Evolutionary conservation across 2,329 filamentous ascomycete genomes (phyloP), one percentile per base, ranked within the genome.

Genomic region (Aspergillus ochraceus): DNA sequence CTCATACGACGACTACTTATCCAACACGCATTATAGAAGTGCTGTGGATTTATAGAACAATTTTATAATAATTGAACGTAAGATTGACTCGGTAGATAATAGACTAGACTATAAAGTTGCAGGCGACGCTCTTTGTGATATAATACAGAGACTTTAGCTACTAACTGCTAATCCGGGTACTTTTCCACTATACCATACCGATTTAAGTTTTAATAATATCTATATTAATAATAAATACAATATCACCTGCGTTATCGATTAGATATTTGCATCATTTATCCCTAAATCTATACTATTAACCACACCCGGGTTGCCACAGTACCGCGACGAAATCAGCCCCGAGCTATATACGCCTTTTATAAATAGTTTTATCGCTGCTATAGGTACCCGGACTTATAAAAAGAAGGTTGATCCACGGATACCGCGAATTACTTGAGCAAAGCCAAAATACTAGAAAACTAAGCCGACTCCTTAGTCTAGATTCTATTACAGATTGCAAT

Each of bases 171-270:
- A 55, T 24, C 19, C 30, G 4, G 52, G 26, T 36, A 56, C 54
- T 2, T 66, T 69, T 51, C 60, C 66, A 4, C 55, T 72, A 4
- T 66, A 60, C 19, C 68, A 73, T 42, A 59, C 74, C 22, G 77
- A 80, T 60, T 60, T 79, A 20, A 76, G 78, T 49, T 65, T 69
- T 51, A 75, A 75, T 58, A 80, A 81, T 56, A 72, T 75, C 45
- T 74, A 68, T 46, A 67, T 76, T 26, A 70, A 76, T 51, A 55
- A 71, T 19, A 58, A 74, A 29, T 73, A 61, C 58, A 72, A 74
- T 22, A 69, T 76, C 46, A 74, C 68, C 20, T 67, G 63, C 29
- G 59, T 76, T 5, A 74, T 76, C 46, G 71, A 75, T 59, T 70
- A 68, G 69, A 64, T 59, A 17, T 70, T 71, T 12, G 42, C 58